phyloP scores from a whole-genome alignment of 2,329 filamentous ascomycete genomes.

The Phyllosticta ampelicida region DNA sequence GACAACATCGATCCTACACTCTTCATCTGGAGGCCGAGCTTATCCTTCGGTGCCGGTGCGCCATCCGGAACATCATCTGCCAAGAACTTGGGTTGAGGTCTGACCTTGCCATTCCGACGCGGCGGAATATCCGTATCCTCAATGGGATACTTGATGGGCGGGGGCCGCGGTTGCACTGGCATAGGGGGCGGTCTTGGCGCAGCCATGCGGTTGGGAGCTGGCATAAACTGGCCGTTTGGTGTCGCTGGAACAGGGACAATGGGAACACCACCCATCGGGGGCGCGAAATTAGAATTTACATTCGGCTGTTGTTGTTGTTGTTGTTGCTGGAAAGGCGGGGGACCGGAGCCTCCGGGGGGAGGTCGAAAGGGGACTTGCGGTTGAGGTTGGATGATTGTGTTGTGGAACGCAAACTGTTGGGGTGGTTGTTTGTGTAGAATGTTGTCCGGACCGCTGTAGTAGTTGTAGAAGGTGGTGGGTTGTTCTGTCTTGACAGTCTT shows the following conservation, averaged over 20 bases:
- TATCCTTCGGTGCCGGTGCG: conserved; percentile 27
- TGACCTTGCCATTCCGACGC: conserved; percentile 48
- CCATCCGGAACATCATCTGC: conserved; percentile 47
- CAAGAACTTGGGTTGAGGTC: conserved; percentile 70
- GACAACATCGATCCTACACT: conserved; percentile 80
- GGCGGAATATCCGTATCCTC: conserved; percentile 80
- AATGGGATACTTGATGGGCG: conserved; percentile 81
- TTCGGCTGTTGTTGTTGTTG: too few species aligned
- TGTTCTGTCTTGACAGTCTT: conserved; percentile 50
- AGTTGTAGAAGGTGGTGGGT: conserved; percentile 8
- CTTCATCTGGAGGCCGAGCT: conserved; percentile 59
- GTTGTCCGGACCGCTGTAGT: conserved; percentile 3
- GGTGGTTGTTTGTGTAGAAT: conserved; percentile 6
- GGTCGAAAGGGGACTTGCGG: conserved; percentile 2
- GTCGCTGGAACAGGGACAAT: neutral
- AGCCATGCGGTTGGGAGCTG: conserved; percentile 1
- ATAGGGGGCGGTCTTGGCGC: conserved; percentile 1
- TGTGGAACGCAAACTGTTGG: conserved; percentile 2
- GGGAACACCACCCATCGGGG: neutral
- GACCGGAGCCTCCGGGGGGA: conserved; percentile 1
- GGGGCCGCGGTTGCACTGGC: conserved; percentile 39
- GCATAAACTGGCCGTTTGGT: conserved; percentile 3
- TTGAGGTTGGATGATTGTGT: neutral
- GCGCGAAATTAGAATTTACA: neutral
- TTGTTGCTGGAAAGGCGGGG: conserved; percentile 3